These are phyloP conservation scores for Delphinella strobiligena DNA, from an alignment of 2,329 filamentous ascomycete species.

Conservation along the genomic window DNA sequence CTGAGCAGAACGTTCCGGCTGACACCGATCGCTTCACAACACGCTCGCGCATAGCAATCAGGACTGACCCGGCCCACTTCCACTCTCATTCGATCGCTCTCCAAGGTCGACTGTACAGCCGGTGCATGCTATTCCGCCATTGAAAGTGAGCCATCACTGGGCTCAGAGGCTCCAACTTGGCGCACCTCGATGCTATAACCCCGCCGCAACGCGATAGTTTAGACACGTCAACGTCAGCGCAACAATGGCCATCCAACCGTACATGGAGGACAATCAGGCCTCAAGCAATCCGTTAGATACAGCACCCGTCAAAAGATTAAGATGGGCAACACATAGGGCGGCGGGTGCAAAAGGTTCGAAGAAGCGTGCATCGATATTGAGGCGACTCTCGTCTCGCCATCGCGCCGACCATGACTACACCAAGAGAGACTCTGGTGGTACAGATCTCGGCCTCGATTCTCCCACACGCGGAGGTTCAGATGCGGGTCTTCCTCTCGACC, in stretches of 20 bases:
- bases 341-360: slow-evolving; percentile 60
- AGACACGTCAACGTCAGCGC: background rate
- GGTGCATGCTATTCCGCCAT: slow-evolving; percentile 5
- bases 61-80: background rate
- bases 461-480: slow-evolving; percentile 21
- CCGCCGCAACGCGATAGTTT: background rate
- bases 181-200: background rate
- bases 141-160: slow-evolving; percentile 5
- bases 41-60: background rate
- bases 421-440: slow-evolving; percentile 24
- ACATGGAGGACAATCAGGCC: slow-evolving; percentile 35
- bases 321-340: slow-evolving; percentile 93
- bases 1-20: background rate
- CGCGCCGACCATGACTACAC: slow-evolving; percentile 12
- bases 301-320: slow-evolving; percentile 51
- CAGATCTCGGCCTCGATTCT: slow-evolving; percentile 27
- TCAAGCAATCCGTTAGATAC: slow-evolving; percentile 41
- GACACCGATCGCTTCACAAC: background rate
- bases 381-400: slow-evolving; percentile 36
- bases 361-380: slow-evolving; percentile 75
- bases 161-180: slow-evolving; percentile 6
- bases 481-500: slow-evolving; percentile 15
- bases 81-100: background rate
- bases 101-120: background rate
- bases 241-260: slow-evolving; percentile 11